A percentile compares a stretch with the other conserved stretches of the same genome.
Evolutionary conservation across 176 grass and related monocot genomes (phyloP).

Genomic region (Raddia distichophylla): DNA sequence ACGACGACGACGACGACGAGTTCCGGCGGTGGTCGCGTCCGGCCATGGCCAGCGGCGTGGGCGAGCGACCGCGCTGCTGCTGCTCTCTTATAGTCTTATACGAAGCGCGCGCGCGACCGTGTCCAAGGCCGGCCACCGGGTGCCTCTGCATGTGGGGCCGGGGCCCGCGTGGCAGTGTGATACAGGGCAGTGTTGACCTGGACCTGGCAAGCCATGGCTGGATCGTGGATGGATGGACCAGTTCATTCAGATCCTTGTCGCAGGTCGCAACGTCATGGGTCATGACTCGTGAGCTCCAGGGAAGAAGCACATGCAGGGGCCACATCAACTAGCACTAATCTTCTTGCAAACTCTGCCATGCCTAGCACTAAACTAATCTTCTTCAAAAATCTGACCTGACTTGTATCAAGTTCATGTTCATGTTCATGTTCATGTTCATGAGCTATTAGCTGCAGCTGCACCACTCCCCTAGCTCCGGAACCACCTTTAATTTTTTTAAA

Average conservation of each 20-base stretch:
- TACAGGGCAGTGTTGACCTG: not conserved
- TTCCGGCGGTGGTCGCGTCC: constrained; percentile 37
- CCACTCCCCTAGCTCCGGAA: not conserved
- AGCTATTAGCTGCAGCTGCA: not conserved
- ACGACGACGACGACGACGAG: constrained; percentile 32
- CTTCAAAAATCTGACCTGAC: too few relatives aligned
- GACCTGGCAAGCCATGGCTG: constrained; percentile 9
- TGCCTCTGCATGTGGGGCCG: constrained; percentile 1
- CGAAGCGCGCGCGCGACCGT: not conserved
- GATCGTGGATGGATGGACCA: not conserved
- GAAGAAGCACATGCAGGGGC: not conserved
- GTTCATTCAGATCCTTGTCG: not conserved
- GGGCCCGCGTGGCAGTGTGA: not conserved
- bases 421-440: not conserved
- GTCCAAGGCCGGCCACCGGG: constrained; percentile 27
- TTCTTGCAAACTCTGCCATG: not conserved
- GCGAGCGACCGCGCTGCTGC: not conserved
- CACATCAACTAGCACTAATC: not conserved
- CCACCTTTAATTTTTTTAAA: too few relatives aligned
- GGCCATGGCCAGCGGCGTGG: not conserved
- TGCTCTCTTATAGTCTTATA: not conserved
- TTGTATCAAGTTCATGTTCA: not conserved
- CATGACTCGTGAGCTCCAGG: not conserved
- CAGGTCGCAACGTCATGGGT: not conserved
- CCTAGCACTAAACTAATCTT: too few relatives aligned